A percentile compares a stretch with the other conserved stretches of the same genome.
Conservation (phyloP, 2,329 filamentous ascomycete genomes). For the Neofusicoccum sp. region DNA sequence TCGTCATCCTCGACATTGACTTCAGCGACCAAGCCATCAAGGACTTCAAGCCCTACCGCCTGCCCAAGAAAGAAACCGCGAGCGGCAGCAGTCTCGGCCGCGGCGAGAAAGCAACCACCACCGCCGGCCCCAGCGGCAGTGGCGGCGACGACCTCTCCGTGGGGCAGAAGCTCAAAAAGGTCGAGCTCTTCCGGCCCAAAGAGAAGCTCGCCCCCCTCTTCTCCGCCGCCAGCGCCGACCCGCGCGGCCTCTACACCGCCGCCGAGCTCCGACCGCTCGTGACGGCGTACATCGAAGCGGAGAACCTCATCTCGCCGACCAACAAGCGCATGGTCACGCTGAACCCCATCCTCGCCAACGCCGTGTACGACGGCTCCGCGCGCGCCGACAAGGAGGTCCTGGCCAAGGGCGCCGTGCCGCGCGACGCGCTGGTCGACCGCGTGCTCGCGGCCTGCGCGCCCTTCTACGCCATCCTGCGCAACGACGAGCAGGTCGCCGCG, state of each 20-base stretch:
- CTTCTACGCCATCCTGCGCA: constrained; percentile 58
- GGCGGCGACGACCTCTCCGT: constrained; percentile 41
- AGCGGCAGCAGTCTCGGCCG: constrained; percentile 37
- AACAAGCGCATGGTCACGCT: constrained; percentile 63
- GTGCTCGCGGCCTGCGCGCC: constrained; percentile 56
- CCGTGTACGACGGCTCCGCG: constrained; percentile 50
- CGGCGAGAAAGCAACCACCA: constrained; percentile 38
- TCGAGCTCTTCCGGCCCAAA: constrained; percentile 57
- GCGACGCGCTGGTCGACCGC: constrained; percentile 60
- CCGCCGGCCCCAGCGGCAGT: constrained; percentile 23
- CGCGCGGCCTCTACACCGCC: constrained; percentile 57
- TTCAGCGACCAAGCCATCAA: constrained; percentile 56
- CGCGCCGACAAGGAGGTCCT: constrained; percentile 56
- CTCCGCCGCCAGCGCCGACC: constrained; percentile 49
- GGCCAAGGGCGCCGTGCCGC: constrained; percentile 56
- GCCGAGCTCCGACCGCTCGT: constrained; percentile 58
- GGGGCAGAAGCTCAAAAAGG: constrained; percentile 50
- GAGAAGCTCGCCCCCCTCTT: constrained; percentile 58
- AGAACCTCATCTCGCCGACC: constrained; percentile 54
- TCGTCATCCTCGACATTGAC: constrained; percentile 63
- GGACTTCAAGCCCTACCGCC: constrained; percentile 60
- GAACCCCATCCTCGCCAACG: constrained; percentile 62
- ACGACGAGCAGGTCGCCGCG: constrained; percentile 39
- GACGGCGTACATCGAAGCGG: constrained; percentile 58
- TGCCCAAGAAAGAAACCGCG: constrained; percentile 57